Base-by-base conservation (phyloP, 352 stramenopile genomes). In the Globisporangium perplexum region DNA sequence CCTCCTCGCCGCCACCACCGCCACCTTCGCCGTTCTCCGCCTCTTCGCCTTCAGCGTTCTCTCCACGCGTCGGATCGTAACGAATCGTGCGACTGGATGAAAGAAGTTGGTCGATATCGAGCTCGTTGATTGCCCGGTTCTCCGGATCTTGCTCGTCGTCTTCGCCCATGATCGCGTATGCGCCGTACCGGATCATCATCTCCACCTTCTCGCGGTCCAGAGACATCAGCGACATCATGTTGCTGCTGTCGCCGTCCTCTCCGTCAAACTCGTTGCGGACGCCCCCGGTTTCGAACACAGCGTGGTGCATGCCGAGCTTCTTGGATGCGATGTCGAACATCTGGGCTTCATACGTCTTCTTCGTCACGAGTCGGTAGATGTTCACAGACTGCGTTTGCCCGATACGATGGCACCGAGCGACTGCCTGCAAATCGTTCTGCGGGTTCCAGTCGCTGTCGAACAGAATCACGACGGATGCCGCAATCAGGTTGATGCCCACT, bases 311-410 rank as follows among this genome's bases (percentile, higher is more conserved):
- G 11, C 97, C 97, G 7, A 99, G 79, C 68, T 99, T 99, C 68
- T 98, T 98, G 23, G 85, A 98, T 15, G 97, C 97, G 58, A 98
- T 96, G 53, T 98, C 96, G 78, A 99, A 99, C 95, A 99, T 99
- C 63, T 99, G 96, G 44, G 96, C 94, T 74, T 99, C 97, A 62
- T 99, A 99, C 22, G 95, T 98, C 48, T 98, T 95, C 72, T 98
- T 98, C 11, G 97, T 99, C 54, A 99, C 95, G 12, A 99, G 77
- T 52, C 98, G 96, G 73, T 99, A 99, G 33, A 99, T 98, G 63
- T 95, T 98, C 36, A 99, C 97, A 35, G 97, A 96, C 63, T 99
- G 98, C 0, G 96, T 99, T 69, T 99, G 97, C 7, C 98, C 98
- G 59, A 99, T 99, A 67, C 98, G 92, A 72, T 99, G 98, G 58